Percentiles rank a stretch among this genome's conserved stretches.
These are phyloP conservation scores for Aegilops umbellulata DNA, from an alignment of 176 grass and related monocot genomes.

Conservation along the genomic window DNA sequence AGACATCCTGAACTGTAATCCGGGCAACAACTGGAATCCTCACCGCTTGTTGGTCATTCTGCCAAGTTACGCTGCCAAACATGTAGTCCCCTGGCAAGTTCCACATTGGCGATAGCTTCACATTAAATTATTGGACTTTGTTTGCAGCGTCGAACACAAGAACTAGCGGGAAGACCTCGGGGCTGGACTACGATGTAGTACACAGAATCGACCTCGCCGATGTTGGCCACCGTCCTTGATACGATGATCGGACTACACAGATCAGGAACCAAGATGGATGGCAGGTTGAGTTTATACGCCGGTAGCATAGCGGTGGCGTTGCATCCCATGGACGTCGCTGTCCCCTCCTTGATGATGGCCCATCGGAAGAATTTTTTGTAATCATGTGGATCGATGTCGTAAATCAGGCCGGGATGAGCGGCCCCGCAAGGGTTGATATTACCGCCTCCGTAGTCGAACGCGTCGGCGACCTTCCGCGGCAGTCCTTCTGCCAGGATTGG, in stretches of 20 bases:
- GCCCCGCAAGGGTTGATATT: not conserved
- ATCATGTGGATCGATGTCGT: no score
- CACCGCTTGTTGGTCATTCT: no score
- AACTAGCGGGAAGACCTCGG: constrained; percentile 18
- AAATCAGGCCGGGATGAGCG: no score
- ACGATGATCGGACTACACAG: not conserved
- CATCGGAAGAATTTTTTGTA: no score
- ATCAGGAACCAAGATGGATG: constrained; percentile 24
- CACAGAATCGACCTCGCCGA: constrained; percentile 8
- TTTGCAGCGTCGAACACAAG: constrained; percentile 16
- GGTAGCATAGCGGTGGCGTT: no score
- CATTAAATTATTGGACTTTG: constrained; percentile 3
- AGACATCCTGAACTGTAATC: no score
- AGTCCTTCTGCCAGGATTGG: constrained; percentile 23
- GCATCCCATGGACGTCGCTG: not conserved
- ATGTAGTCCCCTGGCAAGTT: no score
- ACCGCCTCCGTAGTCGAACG: constrained; percentile 33
- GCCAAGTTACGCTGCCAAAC: no score
- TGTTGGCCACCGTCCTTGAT: constrained; percentile 12
- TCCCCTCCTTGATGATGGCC: not conserved
- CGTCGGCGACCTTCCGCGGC: constrained; percentile 21
- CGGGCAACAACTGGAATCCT: no score
- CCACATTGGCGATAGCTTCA: not conserved
- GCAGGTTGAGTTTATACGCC: constrained; percentile 28
- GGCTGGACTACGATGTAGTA: not conserved